Percentiles rank a stretch among this genome's conserved stretches.
These are phyloP conservation scores for Colletotrichum sansevieriae DNA, from an alignment of 2,329 filamentous ascomycete genomes.

Conservation along the genomic window DNA sequence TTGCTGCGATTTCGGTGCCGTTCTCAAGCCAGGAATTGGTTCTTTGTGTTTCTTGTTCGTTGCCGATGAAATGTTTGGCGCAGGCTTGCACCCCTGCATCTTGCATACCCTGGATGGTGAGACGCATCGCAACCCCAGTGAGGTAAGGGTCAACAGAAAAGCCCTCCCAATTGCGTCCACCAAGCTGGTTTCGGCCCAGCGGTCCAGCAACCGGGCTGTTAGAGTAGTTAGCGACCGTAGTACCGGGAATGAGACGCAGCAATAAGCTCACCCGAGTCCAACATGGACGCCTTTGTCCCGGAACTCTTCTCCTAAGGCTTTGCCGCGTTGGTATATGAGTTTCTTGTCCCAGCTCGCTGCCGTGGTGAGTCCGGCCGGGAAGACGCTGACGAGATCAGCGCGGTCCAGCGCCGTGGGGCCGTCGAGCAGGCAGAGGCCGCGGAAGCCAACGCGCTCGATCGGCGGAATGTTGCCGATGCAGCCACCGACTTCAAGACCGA, in stretches of 20 bases:
- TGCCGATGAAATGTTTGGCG: conserved; percentile 72
- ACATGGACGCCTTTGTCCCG: conserved; percentile 80
- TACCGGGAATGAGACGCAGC: not conserved
- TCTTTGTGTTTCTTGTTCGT: conserved; percentile 76
- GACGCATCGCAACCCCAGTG: conserved; percentile 71
- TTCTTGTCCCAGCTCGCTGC: conserved; percentile 85
- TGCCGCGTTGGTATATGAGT: conserved; percentile 78
- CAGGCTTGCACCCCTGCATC: conserved; percentile 54
- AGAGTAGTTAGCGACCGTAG: not conserved
- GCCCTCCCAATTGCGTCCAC: conserved; percentile 87
- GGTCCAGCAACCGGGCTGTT: conserved; percentile 76
- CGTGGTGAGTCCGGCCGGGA: conserved; percentile 83
- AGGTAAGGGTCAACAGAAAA: conserved; percentile 86
- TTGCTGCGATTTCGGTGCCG: conserved; percentile 61
- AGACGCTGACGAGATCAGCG: conserved; percentile 65
- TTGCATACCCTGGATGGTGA: conserved; percentile 72
- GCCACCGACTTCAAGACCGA: conserved; percentile 79
- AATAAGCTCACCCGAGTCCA: conserved; percentile 66
- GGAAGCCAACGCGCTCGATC: conserved; percentile 72
- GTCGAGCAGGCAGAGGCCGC: conserved; percentile 83
- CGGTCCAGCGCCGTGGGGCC: conserved; percentile 77
- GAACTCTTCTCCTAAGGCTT: conserved; percentile 77
- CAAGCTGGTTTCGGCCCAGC: conserved; percentile 78
- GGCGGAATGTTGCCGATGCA: conserved; percentile 75
- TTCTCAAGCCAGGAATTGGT: conserved; percentile 60